These are phyloP conservation scores for Hibiscus trionum DNA, from an alignment of 345 rosid genomes.

Conservation along the genomic window DNA sequence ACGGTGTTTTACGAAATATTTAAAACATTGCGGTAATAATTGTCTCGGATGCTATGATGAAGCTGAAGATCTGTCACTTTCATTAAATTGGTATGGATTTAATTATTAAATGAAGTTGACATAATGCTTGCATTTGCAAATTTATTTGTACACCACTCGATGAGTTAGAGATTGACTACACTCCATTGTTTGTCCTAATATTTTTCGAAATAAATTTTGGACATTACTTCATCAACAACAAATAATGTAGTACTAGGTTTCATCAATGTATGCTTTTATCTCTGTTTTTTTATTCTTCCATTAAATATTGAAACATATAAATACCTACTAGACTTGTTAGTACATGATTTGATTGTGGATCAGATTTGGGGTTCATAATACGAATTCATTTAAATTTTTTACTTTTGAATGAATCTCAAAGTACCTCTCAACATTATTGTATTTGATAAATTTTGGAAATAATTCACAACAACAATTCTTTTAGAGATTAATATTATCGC, in stretches of 20 bases:
- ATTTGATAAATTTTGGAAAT: too few relatives aligned
- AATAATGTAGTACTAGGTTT: background rate
- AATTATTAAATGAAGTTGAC: background rate
- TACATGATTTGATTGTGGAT: too few relatives aligned
- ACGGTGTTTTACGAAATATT: background rate
- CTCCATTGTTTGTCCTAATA: background rate
- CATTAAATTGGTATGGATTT: background rate
- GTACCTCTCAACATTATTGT: too few relatives aligned
- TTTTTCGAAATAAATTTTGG: background rate
- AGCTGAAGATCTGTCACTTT: background rate
- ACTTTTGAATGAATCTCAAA: too few relatives aligned
- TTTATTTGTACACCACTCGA: background rate
- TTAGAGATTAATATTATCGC: too few relatives aligned
- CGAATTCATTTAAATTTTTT: too few relatives aligned
- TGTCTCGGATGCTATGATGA: background rate
- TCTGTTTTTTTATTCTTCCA: too few relatives aligned
- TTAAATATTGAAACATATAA: too few relatives aligned
- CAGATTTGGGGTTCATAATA: too few relatives aligned
- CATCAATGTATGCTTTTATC: background rate
- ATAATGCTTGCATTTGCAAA: background rate
- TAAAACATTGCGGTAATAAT: background rate
- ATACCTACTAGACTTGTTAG: too few relatives aligned
- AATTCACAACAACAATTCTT: too few relatives aligned
- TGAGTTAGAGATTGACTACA: background rate
- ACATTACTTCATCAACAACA: background rate